Evolutionary conservation across 352 stramenopile species (phyloP).

Genomic region (Globisporangium nagaii): DNA sequence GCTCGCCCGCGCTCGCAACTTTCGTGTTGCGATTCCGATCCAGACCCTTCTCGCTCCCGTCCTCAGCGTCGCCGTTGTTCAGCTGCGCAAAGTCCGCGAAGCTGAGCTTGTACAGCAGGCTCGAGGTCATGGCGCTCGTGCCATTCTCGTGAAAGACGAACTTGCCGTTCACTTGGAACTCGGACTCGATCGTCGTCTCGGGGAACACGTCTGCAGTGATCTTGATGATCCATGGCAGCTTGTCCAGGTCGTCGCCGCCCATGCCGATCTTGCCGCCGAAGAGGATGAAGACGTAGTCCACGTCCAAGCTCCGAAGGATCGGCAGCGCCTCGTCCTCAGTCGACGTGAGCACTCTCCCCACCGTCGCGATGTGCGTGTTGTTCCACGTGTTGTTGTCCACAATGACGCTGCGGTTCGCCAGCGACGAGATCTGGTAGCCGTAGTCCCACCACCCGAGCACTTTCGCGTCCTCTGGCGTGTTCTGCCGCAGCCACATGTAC

Average conservation of each 20-base stretch:
- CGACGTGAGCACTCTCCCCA: slow-evolving; percentile 77
- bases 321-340: slow-evolving; percentile 61
- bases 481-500: slow-evolving; percentile 75
- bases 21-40: slow-evolving; percentile 63
- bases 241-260: slow-evolving; percentile 89
- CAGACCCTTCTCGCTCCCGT: slow-evolving; percentile 38
- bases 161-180: slow-evolving; percentile 65
- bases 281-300: slow-evolving; percentile 77
- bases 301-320: slow-evolving; percentile 69
- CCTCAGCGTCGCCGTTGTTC: slow-evolving; percentile 15
- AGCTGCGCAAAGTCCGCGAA: slow-evolving; percentile 74
- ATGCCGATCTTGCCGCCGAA: slow-evolving; percentile 70
- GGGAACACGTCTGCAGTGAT: slow-evolving; percentile 87
- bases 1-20: slow-evolving; percentile 55
- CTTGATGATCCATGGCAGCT: slow-evolving; percentile 91
- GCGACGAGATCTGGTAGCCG: slow-evolving; percentile 76
- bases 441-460: slow-evolving; percentile 87
- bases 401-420: slow-evolving; percentile 80
- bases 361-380: slow-evolving; percentile 95
- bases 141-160: slow-evolving; percentile 72
- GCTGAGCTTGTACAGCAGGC: slow-evolving; percentile 91
- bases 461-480: slow-evolving; percentile 58
- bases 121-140: slow-evolving; percentile 76
- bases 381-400: slow-evolving; percentile 98
- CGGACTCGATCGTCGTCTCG: slow-evolving; percentile 78